Conservation (phyloP, 2,329 filamentous ascomycete species). For the Colletotrichum limetticola region DNA sequence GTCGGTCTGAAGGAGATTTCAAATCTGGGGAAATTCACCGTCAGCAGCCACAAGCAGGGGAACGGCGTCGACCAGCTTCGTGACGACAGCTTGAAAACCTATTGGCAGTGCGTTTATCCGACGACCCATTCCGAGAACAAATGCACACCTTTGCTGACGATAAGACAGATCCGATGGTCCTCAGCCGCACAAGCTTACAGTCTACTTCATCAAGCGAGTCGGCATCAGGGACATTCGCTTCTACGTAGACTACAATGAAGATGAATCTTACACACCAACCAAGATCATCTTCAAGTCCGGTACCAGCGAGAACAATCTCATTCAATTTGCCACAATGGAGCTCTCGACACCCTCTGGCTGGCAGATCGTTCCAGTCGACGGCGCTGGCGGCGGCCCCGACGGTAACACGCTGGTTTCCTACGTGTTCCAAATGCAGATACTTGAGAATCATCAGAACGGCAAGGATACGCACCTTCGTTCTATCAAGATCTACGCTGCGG, state of each 20-base stretch:
- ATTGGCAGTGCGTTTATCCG: conserved; percentile 75
- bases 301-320: conserved; percentile 89
- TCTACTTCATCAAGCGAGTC: conserved; percentile 87
- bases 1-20: conserved; percentile 83
- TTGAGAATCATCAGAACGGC: conserved; percentile 98
- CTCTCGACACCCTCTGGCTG: conserved; percentile 86
- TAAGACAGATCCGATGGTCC: conserved; percentile 79
- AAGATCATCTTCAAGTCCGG: conserved; percentile 90
- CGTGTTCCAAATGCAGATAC: conserved; percentile 88
- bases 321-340: conserved; percentile 85
- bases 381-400: conserved; percentile 67
- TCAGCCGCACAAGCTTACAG: conserved; percentile 83
- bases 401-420: conserved; percentile 86
- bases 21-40: conserved; percentile 84
- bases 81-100: conserved; percentile 76
- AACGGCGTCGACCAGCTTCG: conserved; percentile 82
- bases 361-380: conserved; percentile 80
- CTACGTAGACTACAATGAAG: conserved; percentile 89
- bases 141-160: not conserved
- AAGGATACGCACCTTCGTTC: conserved; percentile 98
- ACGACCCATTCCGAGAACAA: not conserved
- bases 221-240: conserved; percentile 83
- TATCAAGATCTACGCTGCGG: conserved; percentile 82
- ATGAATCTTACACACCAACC: conserved; percentile 97
- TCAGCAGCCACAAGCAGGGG: conserved; percentile 83